Evolutionary conservation across 169 alveolate genomes (phyloP), one percentile per base, ranked within the genome.

Genomic region (Plasmodium blacklocki): DNA sequence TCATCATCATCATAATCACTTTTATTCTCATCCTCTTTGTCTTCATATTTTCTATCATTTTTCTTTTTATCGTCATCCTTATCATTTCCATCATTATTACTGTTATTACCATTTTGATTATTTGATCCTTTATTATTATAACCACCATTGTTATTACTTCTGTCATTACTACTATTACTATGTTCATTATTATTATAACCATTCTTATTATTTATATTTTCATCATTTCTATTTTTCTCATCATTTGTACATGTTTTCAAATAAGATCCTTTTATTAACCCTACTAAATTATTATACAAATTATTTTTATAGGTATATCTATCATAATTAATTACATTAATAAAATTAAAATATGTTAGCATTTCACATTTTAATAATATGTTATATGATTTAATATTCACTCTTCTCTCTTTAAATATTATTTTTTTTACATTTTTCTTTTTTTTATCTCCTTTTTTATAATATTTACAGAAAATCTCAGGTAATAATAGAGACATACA

Each of bases 161-260:
- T 29, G 21, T 60, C 50, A 52, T 49, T 66, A 45, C 67, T 14
- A 19, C 47, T 76, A 11, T 43, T 18, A 26, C 43, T 43, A 23
- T 49, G 14, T 11, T 32, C 58, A 4, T 72, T 11, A 21, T 49
- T 29, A 62, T 60, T 58, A 59, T 15, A 26, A 63, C 67, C 47
- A 43, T 15, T 54, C 4, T 39, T 59, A 15, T 14, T 59, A 18
- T 47, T 50, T 19, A 47, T 59, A 56, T 71, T 62, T 8, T 15
- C 23, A 63, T 63, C 26, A 15, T 23, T 64, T 8, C 45, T 60
- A 56, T 14, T 15, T 18, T 7, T 12, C 9, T 56, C 21, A 14
- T 56, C 64, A 14, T 56, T 56, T 12, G 70, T 23, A 26, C 78
- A 76, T 62, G 43, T 49, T 21, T 68, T 62, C 88, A 63, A 21